A percentile compares a stretch with the other conserved stretches of the same genome.
Conservation (phyloP, 495 filamentous ascomycete species). For the Talaromyces nanjingensis region DNA sequence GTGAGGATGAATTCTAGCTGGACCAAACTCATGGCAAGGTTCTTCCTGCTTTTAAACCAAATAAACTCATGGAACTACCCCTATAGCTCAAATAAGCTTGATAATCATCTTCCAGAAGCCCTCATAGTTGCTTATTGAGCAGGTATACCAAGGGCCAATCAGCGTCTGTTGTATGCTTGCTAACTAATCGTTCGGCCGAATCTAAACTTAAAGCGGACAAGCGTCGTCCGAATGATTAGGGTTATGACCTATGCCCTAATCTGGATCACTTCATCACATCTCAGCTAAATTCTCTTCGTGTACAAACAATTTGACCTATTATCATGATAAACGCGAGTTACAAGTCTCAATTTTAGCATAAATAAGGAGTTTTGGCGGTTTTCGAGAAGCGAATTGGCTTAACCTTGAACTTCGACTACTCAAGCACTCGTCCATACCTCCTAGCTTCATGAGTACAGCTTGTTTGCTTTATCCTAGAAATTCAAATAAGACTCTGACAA, state of each 20-base stretch:
- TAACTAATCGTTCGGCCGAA: constrained; percentile 4
- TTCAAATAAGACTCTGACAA: too few species aligned
- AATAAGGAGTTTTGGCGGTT: too few species aligned
- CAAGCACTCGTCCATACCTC: too few species aligned
- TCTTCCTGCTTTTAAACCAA: background rate
- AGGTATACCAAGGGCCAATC: background rate
- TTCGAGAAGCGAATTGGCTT: too few species aligned
- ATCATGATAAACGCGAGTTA: too few species aligned
- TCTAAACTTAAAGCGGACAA: background rate
- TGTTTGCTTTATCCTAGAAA: too few species aligned
- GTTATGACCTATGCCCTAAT: background rate
- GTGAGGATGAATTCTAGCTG: too few species aligned
- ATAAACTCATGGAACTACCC: background rate
- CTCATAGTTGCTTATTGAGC: background rate
- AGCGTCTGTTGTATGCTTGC: background rate
- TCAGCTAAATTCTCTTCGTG: background rate
- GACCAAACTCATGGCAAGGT: too few species aligned
- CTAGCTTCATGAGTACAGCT: too few species aligned
- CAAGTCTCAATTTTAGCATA: too few species aligned
- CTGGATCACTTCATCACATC: background rate
- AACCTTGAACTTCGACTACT: too few species aligned
- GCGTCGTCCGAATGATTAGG: background rate
- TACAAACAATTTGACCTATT: background rate
- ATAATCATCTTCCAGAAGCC: constrained; percentile 1
- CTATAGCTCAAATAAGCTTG: constrained; percentile 1